These are phyloP conservation scores for Pseudogymnoascus sp. DNA, from an alignment of 2,329 filamentous ascomycete genomes.

Conservation along the genomic window DNA sequence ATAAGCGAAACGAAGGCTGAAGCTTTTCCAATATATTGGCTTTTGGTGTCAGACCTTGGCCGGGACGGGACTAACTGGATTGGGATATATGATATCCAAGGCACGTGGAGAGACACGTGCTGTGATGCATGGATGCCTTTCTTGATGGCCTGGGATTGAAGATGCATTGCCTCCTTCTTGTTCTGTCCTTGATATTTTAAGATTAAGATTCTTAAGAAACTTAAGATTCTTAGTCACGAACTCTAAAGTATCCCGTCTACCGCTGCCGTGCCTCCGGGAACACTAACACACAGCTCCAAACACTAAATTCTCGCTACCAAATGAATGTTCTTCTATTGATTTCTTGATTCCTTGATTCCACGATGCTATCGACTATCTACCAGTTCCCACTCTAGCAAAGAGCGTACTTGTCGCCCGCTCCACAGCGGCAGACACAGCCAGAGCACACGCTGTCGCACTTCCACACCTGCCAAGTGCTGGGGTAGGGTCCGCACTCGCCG, in stretches of 20 bases:
- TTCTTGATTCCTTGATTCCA: neutral
- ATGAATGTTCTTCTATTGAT: neutral
- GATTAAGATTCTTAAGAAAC: neutral
- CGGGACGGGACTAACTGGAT: neutral
- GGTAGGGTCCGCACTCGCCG: neutral
- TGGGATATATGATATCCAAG: neutral
- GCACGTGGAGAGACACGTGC: neutral
- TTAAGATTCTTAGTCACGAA: neutral
- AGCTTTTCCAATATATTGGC: conserved; percentile 4
- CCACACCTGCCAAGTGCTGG: neutral
- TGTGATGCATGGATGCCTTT: neutral
- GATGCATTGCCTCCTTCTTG: neutral
- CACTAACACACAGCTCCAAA: neutral
- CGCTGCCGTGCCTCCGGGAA: neutral
- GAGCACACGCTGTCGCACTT: neutral
- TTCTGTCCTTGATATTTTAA: neutral
- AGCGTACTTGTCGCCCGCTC: neutral
- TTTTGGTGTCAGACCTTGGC: neutral
- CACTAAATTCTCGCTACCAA: neutral
- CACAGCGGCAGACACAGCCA: neutral
- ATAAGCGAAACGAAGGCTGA: neutral
- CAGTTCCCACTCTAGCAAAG: neutral
- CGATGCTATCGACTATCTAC: neutral
- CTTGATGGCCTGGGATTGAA: neutral
- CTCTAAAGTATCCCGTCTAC: neutral